Conservation (phyloP, 2,329 filamentous ascomycete species). For the Elsinoe arachidis region DNA sequence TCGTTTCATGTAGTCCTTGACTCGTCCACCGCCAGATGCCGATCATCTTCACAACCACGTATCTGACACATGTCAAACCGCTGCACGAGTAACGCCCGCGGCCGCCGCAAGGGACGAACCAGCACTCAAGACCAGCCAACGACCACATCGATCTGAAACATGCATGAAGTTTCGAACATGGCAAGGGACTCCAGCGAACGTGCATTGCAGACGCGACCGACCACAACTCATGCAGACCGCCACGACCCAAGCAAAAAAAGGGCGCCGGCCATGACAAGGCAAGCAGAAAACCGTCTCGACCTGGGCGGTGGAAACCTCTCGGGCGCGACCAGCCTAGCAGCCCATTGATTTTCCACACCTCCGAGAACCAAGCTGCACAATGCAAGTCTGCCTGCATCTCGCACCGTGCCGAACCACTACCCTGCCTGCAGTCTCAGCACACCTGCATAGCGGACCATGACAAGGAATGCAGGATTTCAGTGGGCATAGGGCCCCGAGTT, state of each 20-base stretch:
- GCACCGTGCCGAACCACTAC: constrained; percentile 13
- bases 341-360: not conserved
- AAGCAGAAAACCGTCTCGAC: not conserved
- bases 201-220: no score
- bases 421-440: not conserved
- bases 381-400: constrained; percentile 12
- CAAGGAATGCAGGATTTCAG: constrained; percentile 1
- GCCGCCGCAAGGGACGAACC: not conserved
- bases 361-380: constrained; percentile 20
- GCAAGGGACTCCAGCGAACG: not conserved
- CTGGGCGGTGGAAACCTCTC: constrained; percentile 10
- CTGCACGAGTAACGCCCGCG: not conserved
- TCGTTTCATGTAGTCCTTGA: not conserved
- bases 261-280: not conserved
- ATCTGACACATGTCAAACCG: constrained; percentile 6
- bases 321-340: not conserved
- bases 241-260: not conserved
- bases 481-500: not conserved
- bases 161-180: not conserved
- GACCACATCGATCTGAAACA: constrained; percentile 3
- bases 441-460: constrained; percentile 6
- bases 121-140: not conserved
- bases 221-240: constrained; percentile 4
- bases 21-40: not conserved
- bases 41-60: not conserved